Percentiles rank a stretch among this genome's conserved stretches.
phyloP scores from a whole-genome alignment of 768 basidiomycete species.

The Naematelia encephala region DNA sequence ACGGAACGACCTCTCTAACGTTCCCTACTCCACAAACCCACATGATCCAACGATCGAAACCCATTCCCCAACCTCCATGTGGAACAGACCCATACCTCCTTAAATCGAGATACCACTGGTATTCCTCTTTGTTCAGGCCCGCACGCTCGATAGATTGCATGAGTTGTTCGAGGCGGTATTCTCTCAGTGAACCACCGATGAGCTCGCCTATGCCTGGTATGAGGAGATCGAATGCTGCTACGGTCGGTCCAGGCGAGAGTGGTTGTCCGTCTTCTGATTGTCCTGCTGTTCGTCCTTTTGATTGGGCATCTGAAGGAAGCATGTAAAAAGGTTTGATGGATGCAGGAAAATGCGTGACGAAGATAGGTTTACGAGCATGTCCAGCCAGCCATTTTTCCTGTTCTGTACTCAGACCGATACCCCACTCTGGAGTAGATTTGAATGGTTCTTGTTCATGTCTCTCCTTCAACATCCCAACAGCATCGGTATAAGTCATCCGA shows the following conservation, averaged over 20 bases:
- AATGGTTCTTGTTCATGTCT: slow-evolving; percentile 53
- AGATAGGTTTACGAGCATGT: slow-evolving; percentile 70
- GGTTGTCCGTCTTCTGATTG: neutral
- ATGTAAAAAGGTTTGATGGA: slow-evolving; percentile 93
- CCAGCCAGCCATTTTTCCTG: slow-evolving; percentile 90
- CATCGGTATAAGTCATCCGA: slow-evolving; percentile 74
- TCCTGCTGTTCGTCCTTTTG: neutral
- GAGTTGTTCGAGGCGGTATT: slow-evolving; percentile 44
- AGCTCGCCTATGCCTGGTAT: slow-evolving; percentile 86
- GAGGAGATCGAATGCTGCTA: slow-evolving; percentile 93
- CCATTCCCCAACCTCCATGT: slow-evolving; percentile 94
- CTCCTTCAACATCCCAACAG: slow-evolving; percentile 60
- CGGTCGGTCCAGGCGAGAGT: slow-evolving; percentile 50
- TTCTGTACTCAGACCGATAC: slow-evolving; percentile 72
- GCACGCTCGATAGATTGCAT: slow-evolving; percentile 56
- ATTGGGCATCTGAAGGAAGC: slow-evolving; percentile 52
- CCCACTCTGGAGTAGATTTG: slow-evolving; percentile 63
- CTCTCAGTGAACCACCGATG: slow-evolving; percentile 81
- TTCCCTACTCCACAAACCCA: slow-evolving; percentile 86
- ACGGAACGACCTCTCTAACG: slow-evolving; percentile 85
- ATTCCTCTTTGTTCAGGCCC: slow-evolving; percentile 54
- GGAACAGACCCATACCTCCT: slow-evolving; percentile 80
- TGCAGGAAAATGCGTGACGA: slow-evolving; percentile 85
- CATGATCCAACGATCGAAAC: slow-evolving; percentile 83
- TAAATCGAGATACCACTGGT: slow-evolving; percentile 70